Percentiles rank a stretch among this genome's conserved stretches.
phyloP scores from a whole-genome alignment of 129 eudicot genomes.

The Solidago caesia region DNA sequence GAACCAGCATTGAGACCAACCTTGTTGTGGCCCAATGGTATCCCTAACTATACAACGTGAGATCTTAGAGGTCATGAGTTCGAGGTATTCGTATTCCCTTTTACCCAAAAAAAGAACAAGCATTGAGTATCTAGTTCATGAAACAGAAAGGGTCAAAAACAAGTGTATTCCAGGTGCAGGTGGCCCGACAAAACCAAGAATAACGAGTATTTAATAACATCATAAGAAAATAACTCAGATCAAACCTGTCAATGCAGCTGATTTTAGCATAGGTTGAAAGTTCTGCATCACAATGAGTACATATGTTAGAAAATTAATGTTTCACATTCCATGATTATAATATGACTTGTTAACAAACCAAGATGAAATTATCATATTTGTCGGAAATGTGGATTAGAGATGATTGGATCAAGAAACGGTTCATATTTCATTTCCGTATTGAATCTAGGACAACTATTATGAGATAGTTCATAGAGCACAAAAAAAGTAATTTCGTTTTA shows the following conservation, averaged over 20 bases:
- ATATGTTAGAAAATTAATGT: slow-evolving; percentile 19
- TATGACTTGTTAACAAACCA: slow-evolving; percentile 1
- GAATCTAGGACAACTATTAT: not conserved
- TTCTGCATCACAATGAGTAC: slow-evolving; percentile 57
- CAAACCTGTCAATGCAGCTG: slow-evolving; percentile 71
- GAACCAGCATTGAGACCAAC: not conserved
- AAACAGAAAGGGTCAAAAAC: slow-evolving; percentile 10
- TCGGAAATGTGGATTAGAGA: slow-evolving; percentile 5
- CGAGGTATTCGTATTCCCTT: too few species aligned
- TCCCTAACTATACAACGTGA: too few species aligned
- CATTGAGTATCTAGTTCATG: not conserved
- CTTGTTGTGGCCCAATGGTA: too few species aligned
- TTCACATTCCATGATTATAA: slow-evolving; percentile 15
- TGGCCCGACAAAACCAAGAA: slow-evolving; percentile 13
- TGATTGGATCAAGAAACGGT: not conserved
- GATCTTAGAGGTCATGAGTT: too few species aligned
- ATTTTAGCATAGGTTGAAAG: slow-evolving; percentile 52
- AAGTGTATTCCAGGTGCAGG: not conserved
- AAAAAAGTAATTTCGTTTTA: not conserved
- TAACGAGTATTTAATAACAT: not conserved
- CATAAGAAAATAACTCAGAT: slow-evolving; percentile 14
- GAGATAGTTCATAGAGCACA: not conserved
- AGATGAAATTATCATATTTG: not conserved
- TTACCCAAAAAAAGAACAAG: not conserved
- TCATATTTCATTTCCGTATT: too few species aligned